Evolutionary conservation across 2,329 filamentous ascomycete genomes (phyloP), one percentile per base, ranked within the genome.

Genomic region (Arthrobotrys entomopaga): DNA sequence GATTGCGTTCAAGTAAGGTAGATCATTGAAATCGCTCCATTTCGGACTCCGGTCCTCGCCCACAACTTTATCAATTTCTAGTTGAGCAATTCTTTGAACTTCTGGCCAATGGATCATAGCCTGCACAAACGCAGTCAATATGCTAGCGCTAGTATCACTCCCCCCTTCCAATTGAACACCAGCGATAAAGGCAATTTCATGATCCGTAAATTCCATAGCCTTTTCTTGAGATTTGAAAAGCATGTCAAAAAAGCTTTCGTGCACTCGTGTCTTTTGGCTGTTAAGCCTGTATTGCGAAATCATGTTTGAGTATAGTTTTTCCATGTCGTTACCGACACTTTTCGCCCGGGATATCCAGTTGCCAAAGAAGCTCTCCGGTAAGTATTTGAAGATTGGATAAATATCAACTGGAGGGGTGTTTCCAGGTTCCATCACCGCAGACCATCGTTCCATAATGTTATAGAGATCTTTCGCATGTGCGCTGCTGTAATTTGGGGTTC

Each of bases 1-100:
- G 50, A 85, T 85, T 0, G 86, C 86, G 15, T 86, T 82, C 10
- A 87, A 82, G 0, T 82, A 85, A 0, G 86, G 86, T 13, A 88
- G 80, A 16, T 83, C 79, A 1, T 84, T 80, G 76, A 83, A 84
- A 77, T 88, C 85, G 6, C 81, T 81, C 48, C 84, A 82, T n/a
- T 80, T 84, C 0, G 86, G 86, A 81, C 87, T 83, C 15, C 84
- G 82, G 73, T 86, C 83, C 15, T 85, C 86, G 64, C 85, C 86
- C 0, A 87, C 84, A 6, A 82, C 80, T 22, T 11, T 13, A 76
- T 88, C 87, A 15, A 88, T 83, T 79, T 88, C 86, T 50, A 84
- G 84, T 78, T 88, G 86, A 3, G 85, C 83, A 77, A 83, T 84
- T 65, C 78, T 80, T 78, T 86, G 83, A 83, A 85, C 86, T 76